Percentiles rank a stretch among this genome's conserved stretches.
phyloP scores from a whole-genome alignment of 2,329 filamentous ascomycete species.

The Diaporthe longicolla region DNA sequence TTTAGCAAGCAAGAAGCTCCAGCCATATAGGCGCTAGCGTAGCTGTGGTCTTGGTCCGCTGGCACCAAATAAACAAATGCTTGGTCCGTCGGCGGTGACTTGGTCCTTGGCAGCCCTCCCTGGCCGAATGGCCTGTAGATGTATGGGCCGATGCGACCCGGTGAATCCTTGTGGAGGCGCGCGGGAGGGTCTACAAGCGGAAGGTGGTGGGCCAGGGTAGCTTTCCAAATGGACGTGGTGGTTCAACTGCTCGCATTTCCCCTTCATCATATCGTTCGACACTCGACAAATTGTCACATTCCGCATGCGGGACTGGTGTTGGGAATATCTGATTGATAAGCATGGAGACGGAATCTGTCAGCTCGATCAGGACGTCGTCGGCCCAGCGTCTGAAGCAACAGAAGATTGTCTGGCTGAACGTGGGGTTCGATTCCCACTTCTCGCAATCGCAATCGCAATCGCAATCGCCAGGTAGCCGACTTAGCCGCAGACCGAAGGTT shows the following conservation, averaged over 20 bases:
- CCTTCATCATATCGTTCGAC: conserved; percentile 4
- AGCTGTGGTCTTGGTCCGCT: too few relatives aligned
- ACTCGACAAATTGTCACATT: not conserved
- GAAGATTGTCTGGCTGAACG: too few relatives aligned
- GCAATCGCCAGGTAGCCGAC: not conserved
- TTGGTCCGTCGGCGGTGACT: not conserved
- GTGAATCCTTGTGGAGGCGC: conserved; percentile 4
- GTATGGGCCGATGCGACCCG: not conserved
- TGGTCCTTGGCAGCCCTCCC: not conserved
- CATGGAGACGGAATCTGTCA: not conserved
- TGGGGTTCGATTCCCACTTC: not conserved
- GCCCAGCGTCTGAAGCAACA: not conserved
- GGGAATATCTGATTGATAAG: not conserved
- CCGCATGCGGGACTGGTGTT: too few relatives aligned
- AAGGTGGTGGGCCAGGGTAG: conserved; percentile 12
- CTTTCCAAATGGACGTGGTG: not conserved
- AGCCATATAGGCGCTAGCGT: not conserved
- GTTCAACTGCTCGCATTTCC: not conserved
- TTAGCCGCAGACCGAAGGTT: not conserved
- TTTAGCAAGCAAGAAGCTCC: not conserved
- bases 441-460: not conserved
- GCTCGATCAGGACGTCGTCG: not conserved
- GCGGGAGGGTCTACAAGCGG: conserved; percentile 11
- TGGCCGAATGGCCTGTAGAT: not conserved
- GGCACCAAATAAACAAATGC: not conserved